A percentile compares a stretch with the other conserved stretches of the same genome.
Evolutionary conservation across 345 rosid genomes (phyloP).

Genomic region (Durio zibethinus): DNA sequence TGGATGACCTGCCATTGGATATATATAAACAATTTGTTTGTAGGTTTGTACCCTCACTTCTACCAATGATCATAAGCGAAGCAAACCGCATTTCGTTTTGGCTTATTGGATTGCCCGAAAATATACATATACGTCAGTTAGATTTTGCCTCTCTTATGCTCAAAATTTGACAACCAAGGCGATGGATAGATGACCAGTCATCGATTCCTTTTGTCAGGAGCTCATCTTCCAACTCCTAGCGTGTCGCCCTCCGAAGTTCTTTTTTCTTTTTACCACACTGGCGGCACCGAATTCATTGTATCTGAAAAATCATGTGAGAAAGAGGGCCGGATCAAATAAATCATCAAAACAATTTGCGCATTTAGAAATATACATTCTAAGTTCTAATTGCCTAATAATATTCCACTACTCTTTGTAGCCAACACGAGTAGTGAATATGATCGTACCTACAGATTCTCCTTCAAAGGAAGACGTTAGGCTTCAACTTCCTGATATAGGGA

Average conservation of each 20-base stretch:
- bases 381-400: neutral
- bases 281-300: neutral
- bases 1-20: neutral
- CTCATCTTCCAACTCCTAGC: neutral
- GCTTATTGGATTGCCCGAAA: conserved; percentile 4
- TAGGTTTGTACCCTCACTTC: neutral
- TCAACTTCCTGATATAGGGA: conserved; percentile 2
- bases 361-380: neutral
- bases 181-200: neutral
- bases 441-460: neutral
- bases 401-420: neutral
- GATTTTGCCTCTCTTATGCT: neutral
- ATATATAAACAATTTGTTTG: neutral
- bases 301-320: neutral
- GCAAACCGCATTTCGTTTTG: conserved; percentile 6
- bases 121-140: neutral
- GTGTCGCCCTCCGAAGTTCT: neutral
- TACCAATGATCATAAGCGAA: conserved; percentile 1
- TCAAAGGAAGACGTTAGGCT: neutral
- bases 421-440: neutral
- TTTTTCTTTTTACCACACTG: neutral
- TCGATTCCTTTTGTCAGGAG: neutral
- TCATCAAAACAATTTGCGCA: neutral
- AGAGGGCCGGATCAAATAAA: neutral
- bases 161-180: conserved; percentile 3